Evolutionary conservation across 768 basidiomycete species (phyloP).

Genomic region (Hortiboletus campestris): DNA sequence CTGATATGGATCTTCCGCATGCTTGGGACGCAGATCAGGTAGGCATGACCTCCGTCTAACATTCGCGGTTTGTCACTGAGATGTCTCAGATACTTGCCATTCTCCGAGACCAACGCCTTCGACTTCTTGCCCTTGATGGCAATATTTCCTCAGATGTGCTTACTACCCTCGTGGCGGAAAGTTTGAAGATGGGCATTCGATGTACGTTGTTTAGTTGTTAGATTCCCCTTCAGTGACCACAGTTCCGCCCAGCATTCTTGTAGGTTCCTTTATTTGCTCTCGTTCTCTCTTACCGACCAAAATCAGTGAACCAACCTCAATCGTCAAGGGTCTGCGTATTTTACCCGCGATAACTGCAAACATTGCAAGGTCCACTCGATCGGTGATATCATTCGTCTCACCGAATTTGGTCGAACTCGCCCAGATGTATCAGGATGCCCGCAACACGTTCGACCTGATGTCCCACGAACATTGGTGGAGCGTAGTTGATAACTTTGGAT

Average conservation of each 20-base stretch:
- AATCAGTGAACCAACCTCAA: conserved; percentile 88
- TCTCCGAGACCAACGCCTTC: conserved; percentile 50
- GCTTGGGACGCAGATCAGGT: conserved; percentile 48
- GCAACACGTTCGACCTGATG: conserved; percentile 48
- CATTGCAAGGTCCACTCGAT: conserved; percentile 27
- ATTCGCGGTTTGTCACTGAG: background rate
- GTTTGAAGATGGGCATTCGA: conserved; percentile 44
- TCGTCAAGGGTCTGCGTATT: conserved; percentile 73
- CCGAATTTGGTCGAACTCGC: conserved; percentile 84
- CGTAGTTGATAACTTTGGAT: conserved; percentile 56
- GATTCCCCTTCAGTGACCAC: background rate
- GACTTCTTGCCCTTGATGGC: conserved; percentile 70
- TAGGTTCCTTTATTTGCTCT: conserved; percentile 34
- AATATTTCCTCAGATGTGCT: conserved; percentile 64
- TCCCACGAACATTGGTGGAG: conserved; percentile 63
- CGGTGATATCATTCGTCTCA: conserved; percentile 69
- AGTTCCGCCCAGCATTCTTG: conserved; percentile 64
- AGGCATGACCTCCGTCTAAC: background rate
- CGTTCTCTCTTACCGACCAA: conserved; percentile 2
- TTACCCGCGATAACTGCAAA: conserved; percentile 56
- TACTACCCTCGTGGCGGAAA: conserved; percentile 48
- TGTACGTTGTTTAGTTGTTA: conserved; percentile 41
- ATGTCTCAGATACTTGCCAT: conserved; percentile 46
- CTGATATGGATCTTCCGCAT: conserved; percentile 82
- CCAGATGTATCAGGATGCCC: conserved; percentile 52